A percentile compares a stretch with the other conserved stretches of the same genome.
These are phyloP conservation scores for Macrophomina phaseolina DNA, from an alignment of 2,329 filamentous ascomycete genomes.

Conservation along the genomic window DNA sequence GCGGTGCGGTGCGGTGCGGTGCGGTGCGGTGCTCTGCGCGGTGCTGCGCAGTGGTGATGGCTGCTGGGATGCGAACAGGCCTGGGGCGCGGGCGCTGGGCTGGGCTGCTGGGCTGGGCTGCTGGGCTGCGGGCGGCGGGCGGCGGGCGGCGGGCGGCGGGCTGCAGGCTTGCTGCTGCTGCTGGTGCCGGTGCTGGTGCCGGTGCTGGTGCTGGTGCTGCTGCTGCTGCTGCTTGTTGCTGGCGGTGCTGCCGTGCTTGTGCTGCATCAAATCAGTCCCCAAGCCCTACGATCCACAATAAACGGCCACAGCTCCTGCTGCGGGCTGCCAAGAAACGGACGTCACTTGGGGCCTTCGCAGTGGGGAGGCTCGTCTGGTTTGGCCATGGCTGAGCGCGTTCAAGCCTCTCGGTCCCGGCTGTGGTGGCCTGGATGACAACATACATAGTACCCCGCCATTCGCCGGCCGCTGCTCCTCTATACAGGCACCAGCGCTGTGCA, in stretches of 20 bases:
- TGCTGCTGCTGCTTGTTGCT: background rate
- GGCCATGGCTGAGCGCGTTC: slow-evolving; percentile 1
- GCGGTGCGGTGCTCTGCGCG: too few species aligned
- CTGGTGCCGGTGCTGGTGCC: background rate
- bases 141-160: background rate
- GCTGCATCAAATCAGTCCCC: background rate
- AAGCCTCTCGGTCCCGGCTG: background rate
- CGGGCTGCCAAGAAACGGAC: slow-evolving; percentile 16
- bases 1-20: background rate
- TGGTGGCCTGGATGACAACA: background rate
- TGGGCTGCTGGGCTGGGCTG: background rate
- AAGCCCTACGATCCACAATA: slow-evolving; percentile 21
- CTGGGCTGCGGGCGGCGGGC: background rate
- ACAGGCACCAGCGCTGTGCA: background rate
- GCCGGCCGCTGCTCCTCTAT: background rate
- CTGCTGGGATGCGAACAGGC: background rate
- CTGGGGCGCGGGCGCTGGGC: slow-evolving; percentile 8
- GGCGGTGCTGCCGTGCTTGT: slow-evolving; percentile 7
- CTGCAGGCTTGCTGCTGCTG: background rate
- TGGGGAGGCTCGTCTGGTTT: too few species aligned
- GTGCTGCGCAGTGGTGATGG: too few species aligned
- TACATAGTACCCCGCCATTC: slow-evolving; percentile 3
- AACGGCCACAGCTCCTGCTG: slow-evolving; percentile 4
- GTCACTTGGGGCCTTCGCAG: slow-evolving; percentile 5
- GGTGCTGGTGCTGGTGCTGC: background rate